Conservation (phyloP, 2,329 filamentous ascomycete genomes). For the Apiospora malaysiana region DNA sequence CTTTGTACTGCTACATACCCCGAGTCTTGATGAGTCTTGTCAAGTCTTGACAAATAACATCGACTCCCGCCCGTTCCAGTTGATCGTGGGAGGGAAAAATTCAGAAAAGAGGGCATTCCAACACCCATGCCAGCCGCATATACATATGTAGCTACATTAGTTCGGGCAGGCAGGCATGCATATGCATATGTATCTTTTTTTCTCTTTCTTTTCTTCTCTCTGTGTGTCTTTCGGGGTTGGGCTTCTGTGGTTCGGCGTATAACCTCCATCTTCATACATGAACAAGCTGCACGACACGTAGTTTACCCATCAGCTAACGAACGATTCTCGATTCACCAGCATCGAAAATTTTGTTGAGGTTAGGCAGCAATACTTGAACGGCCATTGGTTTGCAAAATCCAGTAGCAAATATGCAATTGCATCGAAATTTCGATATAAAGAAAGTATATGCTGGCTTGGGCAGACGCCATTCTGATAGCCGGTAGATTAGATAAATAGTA, state of each 20-base stretch:
- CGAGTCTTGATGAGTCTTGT: neutral
- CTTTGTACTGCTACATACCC: conserved; percentile 7
- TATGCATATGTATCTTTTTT: neutral
- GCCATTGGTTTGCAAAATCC: neutral
- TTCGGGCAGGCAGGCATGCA: conserved; percentile 12
- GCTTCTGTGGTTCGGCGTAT: conserved; percentile 1
- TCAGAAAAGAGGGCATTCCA: neutral
- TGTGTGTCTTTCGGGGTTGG: neutral
- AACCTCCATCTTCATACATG: conserved; percentile 10
- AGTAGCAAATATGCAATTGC: neutral
- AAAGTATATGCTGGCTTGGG: neutral
- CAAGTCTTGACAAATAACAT: neutral
- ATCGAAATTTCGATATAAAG: neutral
- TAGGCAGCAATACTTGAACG: neutral
- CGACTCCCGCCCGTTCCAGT: neutral
- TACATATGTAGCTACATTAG: neutral
- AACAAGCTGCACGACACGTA: conserved; percentile 17
- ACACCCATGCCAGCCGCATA: neutral
- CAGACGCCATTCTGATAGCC: neutral
- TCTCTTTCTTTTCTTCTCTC: too few relatives aligned
- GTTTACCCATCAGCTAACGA: conserved; percentile 11
- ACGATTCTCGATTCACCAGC: conserved; percentile 6
- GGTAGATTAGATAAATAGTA: too few relatives aligned
- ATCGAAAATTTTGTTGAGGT: neutral
- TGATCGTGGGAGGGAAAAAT: neutral